Conservation (phyloP, 371 early-diverging fungal species). For the Blakeslea trispora region DNA sequence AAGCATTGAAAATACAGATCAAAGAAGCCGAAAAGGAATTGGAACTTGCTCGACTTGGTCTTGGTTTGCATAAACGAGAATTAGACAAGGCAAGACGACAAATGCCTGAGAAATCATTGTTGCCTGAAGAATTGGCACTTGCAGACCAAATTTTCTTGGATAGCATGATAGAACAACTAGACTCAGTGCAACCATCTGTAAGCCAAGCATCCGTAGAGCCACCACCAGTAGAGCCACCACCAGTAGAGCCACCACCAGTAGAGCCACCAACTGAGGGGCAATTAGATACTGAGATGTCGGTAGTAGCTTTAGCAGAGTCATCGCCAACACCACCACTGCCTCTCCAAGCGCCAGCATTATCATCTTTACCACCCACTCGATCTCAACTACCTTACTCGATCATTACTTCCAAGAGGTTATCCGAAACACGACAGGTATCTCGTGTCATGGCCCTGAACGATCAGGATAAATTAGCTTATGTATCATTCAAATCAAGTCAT, state of each 20-base stretch:
- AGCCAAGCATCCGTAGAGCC: no score
- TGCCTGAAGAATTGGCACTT: no score
- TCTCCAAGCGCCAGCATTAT: no score
- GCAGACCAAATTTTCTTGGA: no score
- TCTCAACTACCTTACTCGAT: constrained; percentile 1
- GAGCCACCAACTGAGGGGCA: no score
- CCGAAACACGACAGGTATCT: constrained; percentile 1
- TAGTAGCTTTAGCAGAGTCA: no score
- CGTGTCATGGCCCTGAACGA: constrained; percentile 3
- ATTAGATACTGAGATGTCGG: no score
- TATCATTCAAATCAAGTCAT: constrained; percentile 3
- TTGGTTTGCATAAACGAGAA: constrained; percentile 13
- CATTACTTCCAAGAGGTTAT: not conserved
- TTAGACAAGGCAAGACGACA: constrained; percentile 8
- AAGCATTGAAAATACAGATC: constrained; percentile 5
- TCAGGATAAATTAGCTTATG: not conserved
- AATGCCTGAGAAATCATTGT: not conserved
- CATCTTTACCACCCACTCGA: not conserved
- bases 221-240: no score
- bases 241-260: no score
- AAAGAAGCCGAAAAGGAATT: constrained; percentile 5
- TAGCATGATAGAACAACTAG: no score
- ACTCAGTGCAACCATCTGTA: no score
- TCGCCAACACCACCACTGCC: no score
- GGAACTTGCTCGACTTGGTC: constrained; percentile 3